Evolutionary conservation across 257 asterid genomes (phyloP).

Genomic region (Solanum virginianum): DNA sequence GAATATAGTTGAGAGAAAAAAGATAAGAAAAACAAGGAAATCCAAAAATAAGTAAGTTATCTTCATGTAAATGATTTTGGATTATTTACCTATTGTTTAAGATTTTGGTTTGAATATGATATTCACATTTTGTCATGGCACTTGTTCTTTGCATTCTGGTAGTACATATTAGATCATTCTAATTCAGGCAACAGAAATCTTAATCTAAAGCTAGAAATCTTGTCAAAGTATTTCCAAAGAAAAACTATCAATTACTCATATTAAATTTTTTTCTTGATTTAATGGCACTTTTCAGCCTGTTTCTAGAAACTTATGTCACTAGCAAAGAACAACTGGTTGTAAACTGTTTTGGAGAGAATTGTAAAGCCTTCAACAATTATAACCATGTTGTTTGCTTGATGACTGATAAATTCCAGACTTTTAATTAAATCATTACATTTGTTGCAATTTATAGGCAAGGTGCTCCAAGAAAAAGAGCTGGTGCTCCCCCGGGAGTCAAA

Average conservation of each 20-base stretch:
- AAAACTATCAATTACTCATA: not conserved
- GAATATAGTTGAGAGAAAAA: not conserved
- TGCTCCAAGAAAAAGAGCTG: conserved; percentile 64
- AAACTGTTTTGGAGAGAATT: not conserved
- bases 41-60: not conserved
- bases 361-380: not conserved
- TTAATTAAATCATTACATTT: not conserved
- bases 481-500: conserved; percentile 67
- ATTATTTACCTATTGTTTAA: not conserved
- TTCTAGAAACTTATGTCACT: not conserved
- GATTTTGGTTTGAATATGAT: not conserved
- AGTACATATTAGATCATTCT: not conserved
- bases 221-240: not conserved
- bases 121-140: not conserved
- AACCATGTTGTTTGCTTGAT: not conserved
- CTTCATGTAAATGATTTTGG: not conserved
- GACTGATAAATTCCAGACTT: not conserved
- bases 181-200: not conserved
- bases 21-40: not conserved
- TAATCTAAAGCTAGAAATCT: not conserved
- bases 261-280: not conserved
- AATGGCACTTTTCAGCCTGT: not conserved
- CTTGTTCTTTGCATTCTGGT: not conserved
- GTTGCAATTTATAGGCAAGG: conserved; percentile 46
- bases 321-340: not conserved